Base-by-base conservation (phyloP, 2,329 filamentous ascomycete species). In the Neoscytalidium dimidiatum region DNA sequence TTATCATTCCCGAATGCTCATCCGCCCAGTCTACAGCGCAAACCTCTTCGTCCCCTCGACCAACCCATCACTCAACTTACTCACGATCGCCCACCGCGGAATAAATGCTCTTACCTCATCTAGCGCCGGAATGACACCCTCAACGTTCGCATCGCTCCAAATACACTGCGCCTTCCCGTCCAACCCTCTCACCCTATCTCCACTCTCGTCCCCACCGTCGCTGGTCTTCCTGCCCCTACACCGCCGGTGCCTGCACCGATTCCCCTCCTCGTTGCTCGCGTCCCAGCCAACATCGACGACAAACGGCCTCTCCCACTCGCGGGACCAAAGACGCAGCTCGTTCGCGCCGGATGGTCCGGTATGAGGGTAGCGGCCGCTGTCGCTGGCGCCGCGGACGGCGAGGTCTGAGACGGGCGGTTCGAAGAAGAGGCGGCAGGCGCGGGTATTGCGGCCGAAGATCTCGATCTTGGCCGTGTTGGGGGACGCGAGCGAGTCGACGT, bases 71-170 rank as follows among this genome's bases (percentile, higher is more conserved):
- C 83, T 83, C 68, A 86, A 79, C 79, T 97, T 97, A 3, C 88
- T 88, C 29, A 93, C 82, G 9, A 89, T 88, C 6, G 88, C 87
- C 95, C 95, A 99, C 4, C 83, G 80, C 0, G 95, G 95, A 69
- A 88, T 84, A 78, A 88, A 97, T 74, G 88, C 85, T 69, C 85
- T 81, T 56, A 92, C 83, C 78, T 98, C 94, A 70, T 95, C 90
- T 60, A 94, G 85, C 0, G 94, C 94, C 0, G 94, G 94, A 53
- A 98, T 93, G 1, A 84, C 83, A 3, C 87, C 89, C 2, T 79
- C 77, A 38, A 81, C 79, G 72, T 97, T 97, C 49, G 86, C 88
- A 79, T 99, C 95, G 71, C 90, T 92, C 93, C 94, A 98, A 33
- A 91, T 81, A 77, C 95, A 98, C 17, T 89, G 84, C 1, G 94